Conservation (phyloP, 1,139 yeast genomes). For the Lodderomyces metapsilosis region DNA sequence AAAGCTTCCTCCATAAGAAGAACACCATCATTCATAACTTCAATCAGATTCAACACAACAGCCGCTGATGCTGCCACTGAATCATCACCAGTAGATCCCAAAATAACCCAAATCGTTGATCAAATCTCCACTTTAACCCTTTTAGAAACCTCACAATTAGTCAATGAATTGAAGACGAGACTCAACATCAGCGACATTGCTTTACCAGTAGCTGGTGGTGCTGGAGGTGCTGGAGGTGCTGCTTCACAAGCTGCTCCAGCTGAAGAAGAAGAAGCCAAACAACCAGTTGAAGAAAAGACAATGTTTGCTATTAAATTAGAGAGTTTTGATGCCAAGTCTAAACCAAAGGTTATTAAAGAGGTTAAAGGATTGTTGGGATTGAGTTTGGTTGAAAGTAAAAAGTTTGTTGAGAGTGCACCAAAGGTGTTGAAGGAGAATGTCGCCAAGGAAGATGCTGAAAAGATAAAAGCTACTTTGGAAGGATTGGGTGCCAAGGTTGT, state of each 20-base stretch:
- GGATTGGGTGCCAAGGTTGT: constrained; percentile 91
- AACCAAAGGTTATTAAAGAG: constrained; percentile 97
- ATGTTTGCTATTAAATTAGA: constrained; percentile 90
- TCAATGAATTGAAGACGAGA: constrained; percentile 78
- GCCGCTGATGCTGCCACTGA: constrained; percentile 37
- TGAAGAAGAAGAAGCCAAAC: constrained; percentile 74
- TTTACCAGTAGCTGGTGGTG: constrained; percentile 64
- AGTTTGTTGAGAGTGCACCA: constrained; percentile 97
- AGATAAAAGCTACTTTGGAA: constrained; percentile 89
- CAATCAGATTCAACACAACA: constrained; percentile 53
- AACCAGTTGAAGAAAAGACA: constrained; percentile 87
- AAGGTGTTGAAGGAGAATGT: constrained; percentile 85
- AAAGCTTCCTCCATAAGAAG: constrained; percentile 20
- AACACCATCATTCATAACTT: constrained; percentile 1
- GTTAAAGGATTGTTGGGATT: constrained; percentile 89
- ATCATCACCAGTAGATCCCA: constrained; percentile 71
- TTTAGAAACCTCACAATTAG: constrained; percentile 84
- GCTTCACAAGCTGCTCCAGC: constrained; percentile 66
- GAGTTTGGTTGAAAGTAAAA: constrained; percentile 94
- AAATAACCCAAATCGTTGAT: constrained; percentile 83
- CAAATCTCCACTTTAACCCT: constrained; percentile 86
- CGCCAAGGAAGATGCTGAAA: constrained; percentile 86
- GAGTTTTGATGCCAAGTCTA: constrained; percentile 89
- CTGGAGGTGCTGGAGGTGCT: constrained; percentile 52
- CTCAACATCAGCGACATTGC: constrained; percentile 93